These are phyloP conservation scores for Avena insularis DNA, from an alignment of 176 grass and related monocot genomes.

Conservation along the genomic window DNA sequence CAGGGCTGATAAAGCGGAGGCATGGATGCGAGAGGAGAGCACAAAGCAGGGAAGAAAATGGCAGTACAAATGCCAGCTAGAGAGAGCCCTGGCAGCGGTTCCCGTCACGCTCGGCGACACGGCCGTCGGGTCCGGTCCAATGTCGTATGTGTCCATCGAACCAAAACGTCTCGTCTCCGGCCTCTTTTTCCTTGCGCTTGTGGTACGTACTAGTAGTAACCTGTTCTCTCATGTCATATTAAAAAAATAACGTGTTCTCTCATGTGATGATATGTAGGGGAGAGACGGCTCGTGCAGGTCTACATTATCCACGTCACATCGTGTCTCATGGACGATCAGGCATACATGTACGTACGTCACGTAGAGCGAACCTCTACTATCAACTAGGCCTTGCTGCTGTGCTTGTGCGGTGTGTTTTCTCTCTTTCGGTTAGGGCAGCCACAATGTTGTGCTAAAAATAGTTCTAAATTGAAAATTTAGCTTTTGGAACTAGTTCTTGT, in stretches of 20 bases:
- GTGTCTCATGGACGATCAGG: not conserved
- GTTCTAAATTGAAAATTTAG: no score
- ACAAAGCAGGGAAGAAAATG: not conserved
- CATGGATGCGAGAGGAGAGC: not conserved
- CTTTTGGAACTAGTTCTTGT: no score
- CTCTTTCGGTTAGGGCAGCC: no score
- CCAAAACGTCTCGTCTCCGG: no score
- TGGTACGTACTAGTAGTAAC: no score
- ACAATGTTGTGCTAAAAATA: no score
- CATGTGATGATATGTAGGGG: not conserved
- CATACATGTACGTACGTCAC: not conserved
- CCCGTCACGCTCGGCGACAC: not conserved
- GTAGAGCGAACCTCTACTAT: not conserved
- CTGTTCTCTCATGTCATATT: no score
- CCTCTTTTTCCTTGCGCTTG: no score
- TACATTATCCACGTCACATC: constrained; percentile 31
- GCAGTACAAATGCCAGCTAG: not conserved
- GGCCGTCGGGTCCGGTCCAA: constrained; percentile 29
- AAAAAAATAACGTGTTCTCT: not conserved
- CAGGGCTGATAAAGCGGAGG: not conserved
- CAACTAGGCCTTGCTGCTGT: no score
- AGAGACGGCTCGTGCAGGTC: constrained; percentile 29
- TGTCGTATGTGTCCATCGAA: not conserved
- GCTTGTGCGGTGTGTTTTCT: no score
- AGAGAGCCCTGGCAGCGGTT: not conserved